Conservation (phyloP, 2,329 filamentous ascomycete genomes). For the Paecilomyces variotii region DNA sequence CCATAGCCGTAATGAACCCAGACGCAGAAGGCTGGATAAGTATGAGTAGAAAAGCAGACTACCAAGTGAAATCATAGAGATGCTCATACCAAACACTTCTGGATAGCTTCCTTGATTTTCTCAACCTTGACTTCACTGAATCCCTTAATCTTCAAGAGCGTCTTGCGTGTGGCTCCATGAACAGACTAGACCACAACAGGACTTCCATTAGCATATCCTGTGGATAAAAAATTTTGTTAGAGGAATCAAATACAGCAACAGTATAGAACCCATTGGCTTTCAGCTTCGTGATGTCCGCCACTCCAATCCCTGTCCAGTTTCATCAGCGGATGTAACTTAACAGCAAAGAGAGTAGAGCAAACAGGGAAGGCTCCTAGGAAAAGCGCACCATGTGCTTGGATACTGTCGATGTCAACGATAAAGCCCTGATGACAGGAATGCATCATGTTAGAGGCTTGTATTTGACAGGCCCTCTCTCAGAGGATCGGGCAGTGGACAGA, state of each 20-base stretch:
- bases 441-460: neutral
- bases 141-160: conserved; percentile 58
- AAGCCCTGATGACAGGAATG: conserved; percentile 36
- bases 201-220: neutral
- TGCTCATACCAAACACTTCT: conserved; percentile 48
- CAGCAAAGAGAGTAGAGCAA: neutral
- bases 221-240: neutral
- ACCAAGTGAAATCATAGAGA: neutral
- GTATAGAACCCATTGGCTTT: conserved; percentile 57
- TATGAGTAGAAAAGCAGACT: neutral
- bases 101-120: conserved; percentile 60
- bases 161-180: conserved; percentile 51
- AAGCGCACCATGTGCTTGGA: conserved; percentile 56
- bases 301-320: conserved; percentile 47
- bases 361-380: neutral
- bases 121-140: conserved; percentile 65
- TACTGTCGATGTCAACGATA: conserved; percentile 59
- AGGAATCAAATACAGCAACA: conserved; percentile 44
- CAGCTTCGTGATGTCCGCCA: conserved; percentile 57
- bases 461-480: neutral
- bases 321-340: neutral
- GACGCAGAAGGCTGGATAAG: conserved; percentile 45
- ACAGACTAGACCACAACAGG: conserved; percentile 41
- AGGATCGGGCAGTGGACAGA: neutral
- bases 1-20: conserved; percentile 59